Evolutionary conservation across 176 grass and related monocot species (phyloP).

Genomic region (Aechmea fasciata): DNA sequence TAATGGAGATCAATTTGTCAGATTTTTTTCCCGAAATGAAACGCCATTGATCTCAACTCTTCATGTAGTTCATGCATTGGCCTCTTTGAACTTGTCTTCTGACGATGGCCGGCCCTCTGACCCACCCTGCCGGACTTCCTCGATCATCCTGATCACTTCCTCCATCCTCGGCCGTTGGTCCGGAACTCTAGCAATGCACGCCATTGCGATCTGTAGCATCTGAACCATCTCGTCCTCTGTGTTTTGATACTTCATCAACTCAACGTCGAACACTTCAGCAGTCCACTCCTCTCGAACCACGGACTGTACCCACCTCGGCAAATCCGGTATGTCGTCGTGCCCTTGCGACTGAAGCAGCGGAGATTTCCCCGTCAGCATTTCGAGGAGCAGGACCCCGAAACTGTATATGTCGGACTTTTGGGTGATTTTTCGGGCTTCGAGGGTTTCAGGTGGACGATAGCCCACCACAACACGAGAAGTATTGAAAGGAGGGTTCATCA

Average conservation of each 20-base stretch:
- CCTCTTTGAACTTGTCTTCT: constrained; percentile 41
- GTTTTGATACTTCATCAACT: constrained; percentile 52
- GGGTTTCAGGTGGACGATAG: constrained; percentile 74
- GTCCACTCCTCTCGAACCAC: constrained; percentile 98
- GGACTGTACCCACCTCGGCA: constrained; percentile 83
- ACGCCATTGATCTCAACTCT: neutral
- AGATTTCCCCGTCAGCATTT: constrained; percentile 92
- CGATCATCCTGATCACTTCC: constrained; percentile 67
- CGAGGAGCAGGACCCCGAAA: constrained; percentile 87
- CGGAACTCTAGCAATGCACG: constrained; percentile 43
- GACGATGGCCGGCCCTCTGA: constrained; percentile 38
- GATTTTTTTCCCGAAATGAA: too few relatives aligned
- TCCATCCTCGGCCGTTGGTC: constrained; percentile 61
- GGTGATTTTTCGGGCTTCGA: constrained; percentile 67
- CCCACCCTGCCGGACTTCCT: constrained; percentile 47
- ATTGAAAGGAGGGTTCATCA: constrained; percentile 59
- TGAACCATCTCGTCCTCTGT: constrained; percentile 89
- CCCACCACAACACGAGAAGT: constrained; percentile 42
- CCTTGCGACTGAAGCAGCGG: constrained; percentile 71
- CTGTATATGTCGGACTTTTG: constrained; percentile 95
- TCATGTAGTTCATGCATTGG: neutral
- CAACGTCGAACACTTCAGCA: constrained; percentile 74
- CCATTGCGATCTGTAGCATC: constrained; percentile 86
- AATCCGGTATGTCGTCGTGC: constrained; percentile 57
- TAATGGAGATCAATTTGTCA: too few relatives aligned